Conservation (phyloP, 179 eudicot species). For the Silene noctiflora region DNA sequence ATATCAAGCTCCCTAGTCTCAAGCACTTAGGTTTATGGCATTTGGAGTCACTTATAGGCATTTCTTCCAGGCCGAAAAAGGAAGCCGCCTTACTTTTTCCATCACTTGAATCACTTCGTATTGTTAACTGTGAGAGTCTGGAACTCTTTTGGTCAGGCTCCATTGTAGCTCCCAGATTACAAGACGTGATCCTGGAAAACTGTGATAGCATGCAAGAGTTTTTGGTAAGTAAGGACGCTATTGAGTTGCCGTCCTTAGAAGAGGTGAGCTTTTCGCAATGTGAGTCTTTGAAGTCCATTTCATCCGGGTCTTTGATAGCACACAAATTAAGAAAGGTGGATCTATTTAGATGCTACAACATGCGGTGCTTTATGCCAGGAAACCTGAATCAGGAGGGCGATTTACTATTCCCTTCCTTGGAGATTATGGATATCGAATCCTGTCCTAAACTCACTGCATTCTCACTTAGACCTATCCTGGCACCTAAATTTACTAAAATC, state of each 20-base stretch:
- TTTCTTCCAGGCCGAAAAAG: neutral
- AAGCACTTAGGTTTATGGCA: neutral
- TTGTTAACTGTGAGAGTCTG: neutral
- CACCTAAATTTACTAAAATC: neutral
- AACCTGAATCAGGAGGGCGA: neutral
- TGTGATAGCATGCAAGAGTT: neutral
- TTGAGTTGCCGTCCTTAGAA: neutral
- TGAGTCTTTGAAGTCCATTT: neutral
- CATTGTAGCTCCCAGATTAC: neutral
- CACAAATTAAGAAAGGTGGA: neutral
- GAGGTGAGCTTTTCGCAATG: neutral
- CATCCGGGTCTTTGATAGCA: neutral
- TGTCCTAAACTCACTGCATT: neutral
- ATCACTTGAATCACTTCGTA: neutral
- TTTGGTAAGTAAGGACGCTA: neutral
- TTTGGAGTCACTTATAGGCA: neutral
- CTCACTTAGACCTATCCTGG: neutral
- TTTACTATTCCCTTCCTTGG: neutral
- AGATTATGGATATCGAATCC: neutral
- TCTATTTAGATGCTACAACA: neutral
- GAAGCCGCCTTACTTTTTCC: neutral
- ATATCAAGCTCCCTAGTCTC: neutral
- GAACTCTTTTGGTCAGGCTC: neutral
- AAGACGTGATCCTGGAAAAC: neutral
- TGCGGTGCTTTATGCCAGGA: neutral